A percentile compares a stretch with the other conserved stretches of the same genome.
These are phyloP conservation scores for Xylaria sp. DNA, from an alignment of 2,329 filamentous ascomycete genomes.

Conservation along the genomic window DNA sequence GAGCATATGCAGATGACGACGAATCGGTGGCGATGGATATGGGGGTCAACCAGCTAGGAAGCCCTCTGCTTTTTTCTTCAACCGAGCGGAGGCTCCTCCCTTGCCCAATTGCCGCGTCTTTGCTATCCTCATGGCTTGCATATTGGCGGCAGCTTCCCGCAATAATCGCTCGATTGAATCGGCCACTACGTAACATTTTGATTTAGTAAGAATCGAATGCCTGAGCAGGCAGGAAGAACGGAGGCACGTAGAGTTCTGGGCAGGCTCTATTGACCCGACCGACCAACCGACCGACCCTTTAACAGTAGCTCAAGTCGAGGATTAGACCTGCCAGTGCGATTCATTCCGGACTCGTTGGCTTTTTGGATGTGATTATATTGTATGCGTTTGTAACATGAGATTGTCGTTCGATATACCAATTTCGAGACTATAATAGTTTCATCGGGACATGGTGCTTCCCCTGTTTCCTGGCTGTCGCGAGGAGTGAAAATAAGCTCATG, in stretches of 20 bases:
- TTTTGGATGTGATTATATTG: slow-evolving; percentile 6
- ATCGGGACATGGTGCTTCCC: slow-evolving; percentile 19
- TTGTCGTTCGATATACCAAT: slow-evolving; percentile 34
- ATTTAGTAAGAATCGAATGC: neutral
- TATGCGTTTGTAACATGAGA: slow-evolving; percentile 28
- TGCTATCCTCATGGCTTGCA: slow-evolving; percentile 7
- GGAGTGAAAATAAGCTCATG: slow-evolving; percentile 30
- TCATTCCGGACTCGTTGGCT: neutral
- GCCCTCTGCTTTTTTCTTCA: neutral
- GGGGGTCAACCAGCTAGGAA: neutral
- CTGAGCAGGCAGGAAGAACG: slow-evolving; percentile 9
- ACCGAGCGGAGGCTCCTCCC: slow-evolving; percentile 24
- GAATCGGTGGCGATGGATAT: neutral
- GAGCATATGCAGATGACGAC: slow-evolving; percentile 17
- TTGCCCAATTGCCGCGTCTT: neutral
- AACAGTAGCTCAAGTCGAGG: neutral
- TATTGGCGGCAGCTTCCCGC: slow-evolving; percentile 25
- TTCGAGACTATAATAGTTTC: slow-evolving; percentile 34
- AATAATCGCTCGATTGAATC: slow-evolving; percentile 8
- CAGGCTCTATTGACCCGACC: slow-evolving; percentile 2
- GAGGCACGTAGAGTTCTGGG: neutral
- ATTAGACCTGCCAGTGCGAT: neutral
- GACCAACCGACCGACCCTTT: neutral
- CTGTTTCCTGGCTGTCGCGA: slow-evolving; percentile 12
- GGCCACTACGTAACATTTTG: slow-evolving; percentile 10